phyloP scores from a whole-genome alignment of 208 protist genomes.

The Leishmania turanica region DNA sequence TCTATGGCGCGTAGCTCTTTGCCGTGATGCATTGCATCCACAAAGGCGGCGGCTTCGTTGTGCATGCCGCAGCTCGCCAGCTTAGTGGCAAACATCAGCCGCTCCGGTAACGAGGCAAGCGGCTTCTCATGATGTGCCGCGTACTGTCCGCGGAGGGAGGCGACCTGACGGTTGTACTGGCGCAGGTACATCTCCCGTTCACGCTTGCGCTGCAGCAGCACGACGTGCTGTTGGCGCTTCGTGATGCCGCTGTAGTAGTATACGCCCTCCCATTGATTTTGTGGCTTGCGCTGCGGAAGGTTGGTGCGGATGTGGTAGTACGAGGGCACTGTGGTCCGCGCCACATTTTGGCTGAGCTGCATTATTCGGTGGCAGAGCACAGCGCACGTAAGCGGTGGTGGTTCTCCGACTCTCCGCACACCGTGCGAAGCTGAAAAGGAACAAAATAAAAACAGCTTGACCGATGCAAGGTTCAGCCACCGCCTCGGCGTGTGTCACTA shows the following conservation, averaged over 20 bases:
- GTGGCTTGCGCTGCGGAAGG: constrained; percentile 82
- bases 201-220: constrained; percentile 80
- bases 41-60: constrained; percentile 45
- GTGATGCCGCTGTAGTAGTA: constrained; percentile 89
- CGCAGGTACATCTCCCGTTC: constrained; percentile 35
- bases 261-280: constrained; percentile 89
- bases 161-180: constrained; percentile 20
- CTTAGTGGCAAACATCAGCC: constrained; percentile 36
- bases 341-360: constrained; percentile 84
- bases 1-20: constrained; percentile 46
- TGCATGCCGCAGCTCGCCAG: constrained; percentile 70
- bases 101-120: constrained; percentile 9
- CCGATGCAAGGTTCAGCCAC: neutral
- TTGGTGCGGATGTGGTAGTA: constrained; percentile 91
- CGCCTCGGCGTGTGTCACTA: neutral
- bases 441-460: neutral
- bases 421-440: neutral
- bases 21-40: constrained; percentile 54
- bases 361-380: neutral
- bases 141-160: constrained; percentile 17
- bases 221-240: constrained; percentile 72
- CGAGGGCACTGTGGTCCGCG: constrained; percentile 87
- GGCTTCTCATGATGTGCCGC: constrained; percentile 10
- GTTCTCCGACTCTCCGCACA: neutral
- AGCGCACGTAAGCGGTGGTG: neutral